Percentiles rank a stretch among this genome's conserved stretches.
Conservation (phyloP, 441 rosid species). For the Isatis lusitanica region DNA sequence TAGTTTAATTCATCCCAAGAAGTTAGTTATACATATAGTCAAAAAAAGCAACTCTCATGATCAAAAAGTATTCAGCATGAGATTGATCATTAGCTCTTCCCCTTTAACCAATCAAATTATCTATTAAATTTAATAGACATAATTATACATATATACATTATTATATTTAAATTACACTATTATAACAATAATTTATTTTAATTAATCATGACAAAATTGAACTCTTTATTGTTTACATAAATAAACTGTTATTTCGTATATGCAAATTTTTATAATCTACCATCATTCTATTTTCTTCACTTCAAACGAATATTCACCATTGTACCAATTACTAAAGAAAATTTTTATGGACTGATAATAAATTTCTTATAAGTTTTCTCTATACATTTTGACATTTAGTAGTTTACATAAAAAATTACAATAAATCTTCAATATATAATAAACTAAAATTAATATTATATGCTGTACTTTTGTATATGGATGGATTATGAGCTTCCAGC, state of each 20-base stretch:
- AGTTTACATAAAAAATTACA: not conserved
- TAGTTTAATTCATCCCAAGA: conserved; percentile 18
- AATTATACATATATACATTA: not conserved
- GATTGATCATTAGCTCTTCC: conserved; percentile 9
- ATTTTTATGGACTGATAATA: not conserved
- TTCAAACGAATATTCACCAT: not conserved
- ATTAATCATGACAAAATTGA: not conserved
- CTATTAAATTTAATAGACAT: not conserved
- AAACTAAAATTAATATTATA: too few relatives aligned
- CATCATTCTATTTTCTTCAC: not conserved
- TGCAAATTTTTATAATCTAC: not conserved
- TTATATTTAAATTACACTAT: too few relatives aligned
- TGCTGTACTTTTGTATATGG: too few relatives aligned
- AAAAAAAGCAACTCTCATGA: conserved; percentile 32
- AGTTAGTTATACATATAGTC: conserved; percentile 29
- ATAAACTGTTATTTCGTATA: not conserved
- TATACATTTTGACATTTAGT: not conserved
- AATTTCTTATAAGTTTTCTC: not conserved
- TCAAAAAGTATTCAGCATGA: conserved; percentile 27
- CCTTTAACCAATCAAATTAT: conserved; percentile 14
- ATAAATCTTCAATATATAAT: not conserved
- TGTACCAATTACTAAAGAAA: not conserved
- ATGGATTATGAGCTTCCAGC: too few relatives aligned
- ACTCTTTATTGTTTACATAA: too few relatives aligned
- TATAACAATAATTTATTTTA: not conserved